phyloP scores from a whole-genome alignment of 2,329 filamentous ascomycete species.

The Aspergillus aculeatus region DNA sequence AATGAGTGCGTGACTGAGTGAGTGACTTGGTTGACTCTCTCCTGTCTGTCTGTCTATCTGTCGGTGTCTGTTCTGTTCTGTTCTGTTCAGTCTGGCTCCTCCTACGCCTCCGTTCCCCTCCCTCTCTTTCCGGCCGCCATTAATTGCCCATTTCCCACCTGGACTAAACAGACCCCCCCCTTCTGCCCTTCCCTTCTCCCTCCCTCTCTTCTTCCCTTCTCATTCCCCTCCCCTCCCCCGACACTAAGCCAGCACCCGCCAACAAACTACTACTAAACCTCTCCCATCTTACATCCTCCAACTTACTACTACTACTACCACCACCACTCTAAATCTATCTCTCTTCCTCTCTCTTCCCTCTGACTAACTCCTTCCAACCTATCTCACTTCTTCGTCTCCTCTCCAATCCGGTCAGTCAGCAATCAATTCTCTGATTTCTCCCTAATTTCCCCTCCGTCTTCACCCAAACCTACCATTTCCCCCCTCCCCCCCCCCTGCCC shows the following conservation, averaged over 20 bases:
- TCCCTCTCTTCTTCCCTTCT: slow-evolving; percentile 17
- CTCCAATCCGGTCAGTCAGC: slow-evolving; percentile 9
- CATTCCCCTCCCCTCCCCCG: slow-evolving; percentile 20
- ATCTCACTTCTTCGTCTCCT: slow-evolving; percentile 14
- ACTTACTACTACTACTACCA: slow-evolving; percentile 5
- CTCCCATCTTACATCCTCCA: not conserved
- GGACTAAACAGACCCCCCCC: not conserved
- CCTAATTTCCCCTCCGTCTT: slow-evolving; percentile 13
- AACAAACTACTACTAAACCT: slow-evolving; percentile 10
- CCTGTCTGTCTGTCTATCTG: not conserved
- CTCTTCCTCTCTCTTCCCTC: slow-evolving; percentile 16
- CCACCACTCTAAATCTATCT: not conserved
- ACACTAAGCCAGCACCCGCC: not conserved
- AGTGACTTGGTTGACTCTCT: not conserved
- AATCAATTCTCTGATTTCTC: slow-evolving; percentile 8
- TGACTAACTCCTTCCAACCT: slow-evolving; percentile 13
- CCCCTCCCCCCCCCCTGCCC: slow-evolving; percentile 15
- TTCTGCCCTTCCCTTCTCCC: not conserved
- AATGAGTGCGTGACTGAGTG: not conserved
- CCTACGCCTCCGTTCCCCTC: not conserved
- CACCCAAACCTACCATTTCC: slow-evolving; percentile 10
- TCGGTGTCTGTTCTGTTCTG: no score
- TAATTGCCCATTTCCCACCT: not conserved
- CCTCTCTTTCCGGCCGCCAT: slow-evolving; percentile 2
- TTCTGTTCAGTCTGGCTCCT: no score